Base-by-base conservation (phyloP, 106 monocot genomes). In the Dioscorea dumetorum region DNA sequence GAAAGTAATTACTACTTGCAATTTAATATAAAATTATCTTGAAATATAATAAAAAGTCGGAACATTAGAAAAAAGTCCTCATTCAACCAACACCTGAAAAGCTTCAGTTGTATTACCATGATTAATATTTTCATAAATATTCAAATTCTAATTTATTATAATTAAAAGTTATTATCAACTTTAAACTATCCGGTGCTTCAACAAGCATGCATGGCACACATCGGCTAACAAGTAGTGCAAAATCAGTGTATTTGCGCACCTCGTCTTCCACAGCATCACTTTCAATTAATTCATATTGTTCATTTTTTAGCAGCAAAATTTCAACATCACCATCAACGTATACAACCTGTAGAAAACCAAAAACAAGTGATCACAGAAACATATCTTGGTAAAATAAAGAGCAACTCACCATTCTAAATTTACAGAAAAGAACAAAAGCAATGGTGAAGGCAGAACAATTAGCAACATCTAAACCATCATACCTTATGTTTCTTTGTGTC, bases 271-370 rank as follows among this genome's bases (percentile, higher is more conserved):
- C 41, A 10, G n/a, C 13, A 56, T 62, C 73, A 61, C 24, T 60
- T 49, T 73, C 67, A 69, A 66, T n/a, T 18, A 75, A 57, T 48
- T 84, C 78, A 78, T 78, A 88, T 2, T 57, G 67, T 57, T 88
- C 84, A 9, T 84, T 49, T 76, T 76, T 79, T 5, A 84, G 61
- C 28, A 75, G 28, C 41, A 88, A 31, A 23, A 68, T 67, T 66
- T 88, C 88, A 20, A 78, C 49, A 65, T 88, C 88, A 72, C 80
- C 88, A 77, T 88, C 88, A 73, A 66, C 13, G 81, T 88, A 88
- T 11, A 63, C 59, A 81, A 88, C 60, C 88, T 88, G 68, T 11
- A 50, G 8, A 66, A 50, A 64, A 70, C 31, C 7, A 17, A 28
- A 14, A 50, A 58, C 35, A 57, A 41, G 41, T 3, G 41, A 41